phyloP scores from a whole-genome alignment of 257 asterid species.

The Rhazya stricta region DNA sequence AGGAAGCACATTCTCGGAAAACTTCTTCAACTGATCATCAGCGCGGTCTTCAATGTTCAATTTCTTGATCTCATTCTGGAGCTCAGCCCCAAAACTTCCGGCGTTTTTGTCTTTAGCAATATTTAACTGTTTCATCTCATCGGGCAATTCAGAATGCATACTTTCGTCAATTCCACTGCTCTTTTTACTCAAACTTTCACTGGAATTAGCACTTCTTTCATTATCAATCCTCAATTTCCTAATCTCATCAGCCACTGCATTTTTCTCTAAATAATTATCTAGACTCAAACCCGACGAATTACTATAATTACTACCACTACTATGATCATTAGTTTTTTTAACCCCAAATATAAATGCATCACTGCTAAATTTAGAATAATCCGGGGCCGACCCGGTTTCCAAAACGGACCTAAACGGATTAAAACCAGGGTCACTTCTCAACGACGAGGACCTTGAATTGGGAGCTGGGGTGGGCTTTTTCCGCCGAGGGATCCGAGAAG shows the following conservation, averaged over 20 bases:
- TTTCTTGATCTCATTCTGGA: conserved; percentile 52
- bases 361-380: conserved; percentile 21
- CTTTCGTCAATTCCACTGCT: conserved; percentile 26
- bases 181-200: conserved; percentile 22
- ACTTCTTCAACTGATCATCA: conserved; percentile 21
- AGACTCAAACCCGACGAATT: conserved; percentile 23
- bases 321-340: conserved; percentile 17
- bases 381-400: conserved; percentile 23
- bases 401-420: conserved; percentile 38
- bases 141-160: conserved; percentile 46
- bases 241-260: conserved; percentile 45
- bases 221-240: conserved; percentile 39
- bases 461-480: conserved; percentile 53
- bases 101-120: conserved; percentile 34
- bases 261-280: conserved; percentile 35
- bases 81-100: conserved; percentile 27
- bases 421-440: conserved; percentile 14
- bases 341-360: conserved; percentile 19
- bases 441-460: conserved; percentile 25
- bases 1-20: conserved; percentile 17
- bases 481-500: conserved; percentile 59
- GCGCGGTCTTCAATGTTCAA: conserved; percentile 45
- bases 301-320: conserved; percentile 25
- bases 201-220: conserved; percentile 22
- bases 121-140: conserved; percentile 52